Evolutionary conservation across 2,329 filamentous ascomycete species (phyloP).

Genomic region (Fusarium sp.): DNA sequence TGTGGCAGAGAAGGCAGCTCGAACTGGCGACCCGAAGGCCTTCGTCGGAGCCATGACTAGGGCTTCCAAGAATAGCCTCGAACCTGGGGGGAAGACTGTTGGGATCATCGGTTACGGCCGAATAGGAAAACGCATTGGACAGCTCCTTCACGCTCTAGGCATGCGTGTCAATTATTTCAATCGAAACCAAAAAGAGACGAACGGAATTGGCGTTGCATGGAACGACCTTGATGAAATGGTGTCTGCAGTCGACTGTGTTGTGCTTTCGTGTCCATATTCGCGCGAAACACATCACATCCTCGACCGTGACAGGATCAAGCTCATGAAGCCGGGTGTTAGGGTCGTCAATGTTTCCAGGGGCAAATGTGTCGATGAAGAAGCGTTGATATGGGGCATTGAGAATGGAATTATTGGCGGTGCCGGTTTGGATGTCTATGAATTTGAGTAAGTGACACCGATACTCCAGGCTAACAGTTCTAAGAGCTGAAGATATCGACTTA

Average conservation of each 20-base stretch:
- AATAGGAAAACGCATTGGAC: neutral
- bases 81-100: neutral
- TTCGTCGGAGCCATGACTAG: neutral
- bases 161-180: neutral
- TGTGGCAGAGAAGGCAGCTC: neutral
- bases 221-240: neutral
- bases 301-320: neutral
- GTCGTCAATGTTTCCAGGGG: neutral
- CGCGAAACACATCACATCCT: neutral
- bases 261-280: neutral
- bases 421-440: neutral
- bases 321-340: neutral
- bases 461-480: too few relatives aligned
- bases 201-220: neutral
- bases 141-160: neutral
- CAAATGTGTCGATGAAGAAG: neutral
- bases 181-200: neutral
- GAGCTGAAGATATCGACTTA: neutral
- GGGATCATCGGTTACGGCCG: neutral
- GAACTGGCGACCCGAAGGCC: neutral
- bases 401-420: neutral
- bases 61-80: neutral
- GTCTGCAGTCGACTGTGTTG: neutral
- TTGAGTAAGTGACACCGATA: neutral
- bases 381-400: neutral